Percentiles rank a stretch among this genome's conserved stretches.
Evolutionary conservation across 129 eudicot species (phyloP).

Genomic region (Flaveria sonorensis): DNA sequence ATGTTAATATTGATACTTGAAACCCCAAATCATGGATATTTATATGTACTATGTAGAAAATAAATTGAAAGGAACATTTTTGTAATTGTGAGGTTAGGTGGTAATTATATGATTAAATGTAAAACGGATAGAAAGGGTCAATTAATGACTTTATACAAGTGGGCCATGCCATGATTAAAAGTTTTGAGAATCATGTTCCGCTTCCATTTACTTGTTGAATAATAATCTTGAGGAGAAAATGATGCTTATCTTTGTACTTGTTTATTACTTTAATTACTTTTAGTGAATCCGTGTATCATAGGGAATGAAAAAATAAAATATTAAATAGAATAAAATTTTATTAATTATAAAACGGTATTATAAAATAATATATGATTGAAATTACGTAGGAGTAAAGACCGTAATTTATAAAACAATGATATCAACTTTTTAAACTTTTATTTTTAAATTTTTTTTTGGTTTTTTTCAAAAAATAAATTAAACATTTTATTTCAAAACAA

Average conservation of each 20-base stretch:
- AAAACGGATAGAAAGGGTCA: conserved; percentile 18
- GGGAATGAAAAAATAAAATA: too few relatives aligned
- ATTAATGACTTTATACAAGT: conserved; percentile 30
- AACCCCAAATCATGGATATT: background rate
- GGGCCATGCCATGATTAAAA: conserved; percentile 33
- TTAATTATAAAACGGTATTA: too few relatives aligned
- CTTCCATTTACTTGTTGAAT: conserved; percentile 9
- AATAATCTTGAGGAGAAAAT: conserved; percentile 19
- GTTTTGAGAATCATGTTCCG: conserved; percentile 25
- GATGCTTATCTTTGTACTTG: conserved; percentile 3
- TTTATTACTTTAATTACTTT: conserved; percentile 11
- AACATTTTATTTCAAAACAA: too few relatives aligned
- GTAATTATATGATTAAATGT: conserved; percentile 24
- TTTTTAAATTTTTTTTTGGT: too few relatives aligned
- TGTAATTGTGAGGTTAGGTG: conserved; percentile 27
- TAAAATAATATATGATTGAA: too few relatives aligned
- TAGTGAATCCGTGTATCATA: too few relatives aligned
- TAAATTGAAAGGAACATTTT: background rate
- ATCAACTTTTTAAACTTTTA: too few relatives aligned
- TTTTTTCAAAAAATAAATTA: too few relatives aligned
- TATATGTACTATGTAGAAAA: background rate
- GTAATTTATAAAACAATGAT: too few relatives aligned
- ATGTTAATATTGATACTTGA: background rate
- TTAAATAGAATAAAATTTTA: too few relatives aligned
- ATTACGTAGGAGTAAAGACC: too few relatives aligned